Percentiles rank a stretch among this genome's conserved stretches.
Conservation (phyloP, 2,329 filamentous ascomycete genomes). For the Raffaelea deltoideospora region DNA sequence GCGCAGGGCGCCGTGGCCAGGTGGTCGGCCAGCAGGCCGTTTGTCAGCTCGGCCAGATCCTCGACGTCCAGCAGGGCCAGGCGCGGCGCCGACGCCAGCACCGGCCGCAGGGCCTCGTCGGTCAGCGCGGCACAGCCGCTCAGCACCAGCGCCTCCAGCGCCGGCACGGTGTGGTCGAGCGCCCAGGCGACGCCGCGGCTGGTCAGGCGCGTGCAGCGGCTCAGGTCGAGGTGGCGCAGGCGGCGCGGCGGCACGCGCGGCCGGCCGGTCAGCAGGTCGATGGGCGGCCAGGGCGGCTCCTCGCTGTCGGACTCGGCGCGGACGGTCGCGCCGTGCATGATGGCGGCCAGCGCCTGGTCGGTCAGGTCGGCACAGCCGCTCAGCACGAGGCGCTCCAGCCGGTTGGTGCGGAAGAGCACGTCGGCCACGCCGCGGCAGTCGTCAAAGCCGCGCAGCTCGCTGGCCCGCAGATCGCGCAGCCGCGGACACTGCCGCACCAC, state of each 20-base stretch:
- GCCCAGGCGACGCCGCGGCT: constrained; percentile 54
- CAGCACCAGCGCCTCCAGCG: constrained; percentile 70
- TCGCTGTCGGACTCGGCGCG: too few relatives aligned
- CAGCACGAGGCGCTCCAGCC: constrained; percentile 66
- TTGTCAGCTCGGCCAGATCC: constrained; percentile 65
- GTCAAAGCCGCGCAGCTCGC: constrained; percentile 69
- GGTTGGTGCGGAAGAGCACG: constrained; percentile 65
- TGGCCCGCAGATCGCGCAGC: constrained; percentile 65
- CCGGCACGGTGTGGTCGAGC: constrained; percentile 60
- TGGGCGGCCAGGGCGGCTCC: too few relatives aligned
- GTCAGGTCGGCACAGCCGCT: constrained; percentile 66
- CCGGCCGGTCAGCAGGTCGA: constrained; percentile 65
- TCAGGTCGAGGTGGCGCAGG: constrained; percentile 73
- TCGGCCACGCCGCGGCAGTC: constrained; percentile 56
- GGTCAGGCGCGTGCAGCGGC: constrained; percentile 61
- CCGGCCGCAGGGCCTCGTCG: constrained; percentile 54
- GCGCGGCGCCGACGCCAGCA: constrained; percentile 60
- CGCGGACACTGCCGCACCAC: constrained; percentile 59
- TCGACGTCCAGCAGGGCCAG: constrained; percentile 84
- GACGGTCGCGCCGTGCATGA: constrained; percentile 62
- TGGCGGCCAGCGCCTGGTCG: constrained; percentile 58
- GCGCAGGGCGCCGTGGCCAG: constrained; percentile 67
- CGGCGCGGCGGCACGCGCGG: constrained; percentile 63
- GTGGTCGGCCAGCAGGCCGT: constrained; percentile 53
- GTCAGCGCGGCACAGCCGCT: constrained; percentile 62